phyloP scores from a whole-genome alignment of 2,329 filamentous ascomycete species.

The Sporothrix brunneoviolacea region DNA sequence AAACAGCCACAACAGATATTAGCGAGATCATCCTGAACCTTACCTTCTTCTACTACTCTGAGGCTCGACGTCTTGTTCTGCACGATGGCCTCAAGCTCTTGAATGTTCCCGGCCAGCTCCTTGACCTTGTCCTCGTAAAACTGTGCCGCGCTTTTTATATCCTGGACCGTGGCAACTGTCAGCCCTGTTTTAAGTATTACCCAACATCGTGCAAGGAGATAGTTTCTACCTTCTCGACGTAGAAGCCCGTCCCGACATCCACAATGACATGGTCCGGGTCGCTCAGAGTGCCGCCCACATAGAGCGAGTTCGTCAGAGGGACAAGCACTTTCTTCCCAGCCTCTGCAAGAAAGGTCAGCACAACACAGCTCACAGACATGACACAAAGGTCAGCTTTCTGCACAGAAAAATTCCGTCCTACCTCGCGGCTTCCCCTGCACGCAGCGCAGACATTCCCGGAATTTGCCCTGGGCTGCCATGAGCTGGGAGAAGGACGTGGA shows the following conservation, averaged over 20 bases:
- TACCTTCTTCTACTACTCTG: conserved; percentile 82
- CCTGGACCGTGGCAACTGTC: conserved; percentile 27
- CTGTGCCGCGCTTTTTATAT: conserved; percentile 44
- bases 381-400: too few species aligned
- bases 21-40: too few species aligned
- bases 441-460: conserved; percentile 79
- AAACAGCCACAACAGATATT: too few species aligned
- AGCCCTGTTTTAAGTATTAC: background rate
- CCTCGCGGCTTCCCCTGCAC: conserved; percentile 43
- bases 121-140: conserved; percentile 53
- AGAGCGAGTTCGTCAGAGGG: conserved; percentile 90
- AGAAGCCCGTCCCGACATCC: conserved; percentile 90
- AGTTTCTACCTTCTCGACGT: conserved; percentile 91
- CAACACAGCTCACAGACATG: too few species aligned
- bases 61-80: conserved; percentile 75
- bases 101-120: conserved; percentile 46
- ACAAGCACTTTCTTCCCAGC: conserved; percentile 62
- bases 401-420: background rate
- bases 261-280: conserved; percentile 74
- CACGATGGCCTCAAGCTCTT: conserved; percentile 51
- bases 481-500: conserved; percentile 85
- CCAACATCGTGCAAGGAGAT: background rate
- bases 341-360: conserved; percentile 6
- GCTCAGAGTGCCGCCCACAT: conserved; percentile 77
- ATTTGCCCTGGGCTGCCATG: conserved; percentile 82